Evolutionary conservation across 345 rosid genomes (phyloP).

Genomic region (Syzygium jambos): DNA sequence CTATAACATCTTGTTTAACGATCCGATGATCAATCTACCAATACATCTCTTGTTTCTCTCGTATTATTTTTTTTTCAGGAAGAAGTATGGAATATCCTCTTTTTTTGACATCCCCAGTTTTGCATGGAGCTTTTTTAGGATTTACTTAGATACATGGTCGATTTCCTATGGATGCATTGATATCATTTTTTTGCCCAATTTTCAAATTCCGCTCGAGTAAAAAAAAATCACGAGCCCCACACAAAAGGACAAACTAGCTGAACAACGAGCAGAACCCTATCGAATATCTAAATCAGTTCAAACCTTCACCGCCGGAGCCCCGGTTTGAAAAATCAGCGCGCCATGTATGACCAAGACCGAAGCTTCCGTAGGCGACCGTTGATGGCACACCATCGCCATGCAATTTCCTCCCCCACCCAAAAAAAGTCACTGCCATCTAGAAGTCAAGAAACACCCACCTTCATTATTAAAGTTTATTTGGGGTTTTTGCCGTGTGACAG

Average conservation of each 20-base stretch:
- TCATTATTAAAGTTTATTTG: neutral
- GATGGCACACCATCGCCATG: neutral
- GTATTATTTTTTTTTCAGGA: too few relatives aligned
- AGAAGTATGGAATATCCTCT: too few relatives aligned
- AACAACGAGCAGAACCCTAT: neutral
- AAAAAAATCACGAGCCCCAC: neutral
- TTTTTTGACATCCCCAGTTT: too few relatives aligned
- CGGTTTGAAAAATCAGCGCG: neutral
- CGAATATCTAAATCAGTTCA: neutral
- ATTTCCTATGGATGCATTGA: neutral
- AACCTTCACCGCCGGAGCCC: neutral
- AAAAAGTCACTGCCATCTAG: neutral
- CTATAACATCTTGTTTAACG: too few relatives aligned
- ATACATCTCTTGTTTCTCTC: too few relatives aligned
- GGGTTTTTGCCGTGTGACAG: neutral
- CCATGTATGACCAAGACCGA: neutral
- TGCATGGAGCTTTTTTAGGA: too few relatives aligned
- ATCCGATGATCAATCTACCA: too few relatives aligned
- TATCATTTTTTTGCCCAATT: neutral
- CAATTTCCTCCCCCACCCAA: neutral
- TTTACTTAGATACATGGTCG: too few relatives aligned
- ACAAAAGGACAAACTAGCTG: neutral
- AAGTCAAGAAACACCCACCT: neutral
- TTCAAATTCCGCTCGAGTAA: neutral
- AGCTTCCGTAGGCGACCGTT: neutral